Conservation (phyloP, 345 rosid genomes). For the Syzygium grande region DNA sequence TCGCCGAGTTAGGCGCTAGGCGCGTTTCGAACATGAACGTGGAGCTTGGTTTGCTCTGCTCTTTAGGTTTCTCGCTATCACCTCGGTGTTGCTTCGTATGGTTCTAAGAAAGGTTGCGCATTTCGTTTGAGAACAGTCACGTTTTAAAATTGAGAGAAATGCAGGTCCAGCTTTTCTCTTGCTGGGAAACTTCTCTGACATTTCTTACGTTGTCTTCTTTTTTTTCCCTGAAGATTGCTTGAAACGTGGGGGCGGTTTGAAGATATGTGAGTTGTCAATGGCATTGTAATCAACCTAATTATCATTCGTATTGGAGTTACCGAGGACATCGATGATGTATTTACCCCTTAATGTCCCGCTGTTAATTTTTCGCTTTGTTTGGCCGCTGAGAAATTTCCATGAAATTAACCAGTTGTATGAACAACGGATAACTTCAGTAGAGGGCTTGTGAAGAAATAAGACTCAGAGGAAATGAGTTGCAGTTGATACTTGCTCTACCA, state of each 20-base stretch:
- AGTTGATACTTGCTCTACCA: not conserved
- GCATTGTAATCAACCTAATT: not conserved
- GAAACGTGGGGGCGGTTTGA: not conserved
- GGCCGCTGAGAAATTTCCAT: not conserved
- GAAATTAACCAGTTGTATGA: not conserved
- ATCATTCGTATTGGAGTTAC: not conserved
- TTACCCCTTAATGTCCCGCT: not conserved
- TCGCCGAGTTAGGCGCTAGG: not conserved
- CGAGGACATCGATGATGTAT: not conserved
- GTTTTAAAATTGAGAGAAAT: not conserved
- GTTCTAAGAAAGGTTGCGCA: not conserved
- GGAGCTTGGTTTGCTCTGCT: not conserved
- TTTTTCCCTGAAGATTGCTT: not conserved
- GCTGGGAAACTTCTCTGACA: not conserved
- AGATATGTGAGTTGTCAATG: not conserved
- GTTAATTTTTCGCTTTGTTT: not conserved
- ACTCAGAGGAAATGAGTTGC: not conserved
- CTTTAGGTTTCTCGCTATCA: not conserved
- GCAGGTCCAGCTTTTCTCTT: not conserved
- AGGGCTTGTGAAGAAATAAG: not conserved
- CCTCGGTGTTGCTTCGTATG: not conserved
- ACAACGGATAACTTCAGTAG: not conserved
- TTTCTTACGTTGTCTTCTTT: not conserved
- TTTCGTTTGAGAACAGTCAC: not conserved
- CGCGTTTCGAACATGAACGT: not conserved